phyloP scores from a whole-genome alignment of 2,329 filamentous ascomycete species.

The Microsporum audouinii region DNA sequence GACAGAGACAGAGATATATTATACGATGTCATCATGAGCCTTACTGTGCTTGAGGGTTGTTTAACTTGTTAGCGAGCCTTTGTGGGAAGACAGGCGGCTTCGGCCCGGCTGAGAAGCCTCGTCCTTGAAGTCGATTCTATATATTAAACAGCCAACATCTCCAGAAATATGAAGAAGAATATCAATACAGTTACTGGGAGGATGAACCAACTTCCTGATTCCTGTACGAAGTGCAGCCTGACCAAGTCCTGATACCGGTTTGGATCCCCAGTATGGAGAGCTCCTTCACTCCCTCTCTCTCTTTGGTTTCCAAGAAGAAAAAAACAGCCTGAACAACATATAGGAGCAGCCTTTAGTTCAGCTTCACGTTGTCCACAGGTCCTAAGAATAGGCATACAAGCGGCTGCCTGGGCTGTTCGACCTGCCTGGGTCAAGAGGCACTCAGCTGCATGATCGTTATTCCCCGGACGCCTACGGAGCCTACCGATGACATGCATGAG shows the following conservation, averaged over 20 bases:
- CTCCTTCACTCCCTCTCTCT: neutral
- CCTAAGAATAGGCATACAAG: neutral
- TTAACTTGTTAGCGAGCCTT: neutral
- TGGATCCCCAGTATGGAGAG: neutral
- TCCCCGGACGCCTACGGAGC: conserved; percentile 4
- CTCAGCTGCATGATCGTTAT: neutral
- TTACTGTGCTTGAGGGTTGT: neutral
- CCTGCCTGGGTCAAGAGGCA: neutral
- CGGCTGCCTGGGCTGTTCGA: neutral
- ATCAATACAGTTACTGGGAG: neutral
- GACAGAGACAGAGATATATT: neutral
- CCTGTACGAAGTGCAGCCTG: neutral
- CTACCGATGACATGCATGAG: neutral
- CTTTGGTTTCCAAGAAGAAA: neutral
- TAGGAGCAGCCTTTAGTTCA: neutral
- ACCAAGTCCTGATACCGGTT: neutral
- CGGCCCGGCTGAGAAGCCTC: neutral
- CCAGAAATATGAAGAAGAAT: neutral
- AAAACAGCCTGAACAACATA: neutral
- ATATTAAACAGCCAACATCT: neutral
- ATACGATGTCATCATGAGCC: neutral
- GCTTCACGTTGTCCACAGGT: neutral
- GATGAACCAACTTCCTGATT: neutral
- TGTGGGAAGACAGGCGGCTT: neutral
- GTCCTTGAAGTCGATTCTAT: neutral